Base-by-base conservation (phyloP, 108 stramenopile genomes). In the Chaetoceros tenuissimus region DNA sequence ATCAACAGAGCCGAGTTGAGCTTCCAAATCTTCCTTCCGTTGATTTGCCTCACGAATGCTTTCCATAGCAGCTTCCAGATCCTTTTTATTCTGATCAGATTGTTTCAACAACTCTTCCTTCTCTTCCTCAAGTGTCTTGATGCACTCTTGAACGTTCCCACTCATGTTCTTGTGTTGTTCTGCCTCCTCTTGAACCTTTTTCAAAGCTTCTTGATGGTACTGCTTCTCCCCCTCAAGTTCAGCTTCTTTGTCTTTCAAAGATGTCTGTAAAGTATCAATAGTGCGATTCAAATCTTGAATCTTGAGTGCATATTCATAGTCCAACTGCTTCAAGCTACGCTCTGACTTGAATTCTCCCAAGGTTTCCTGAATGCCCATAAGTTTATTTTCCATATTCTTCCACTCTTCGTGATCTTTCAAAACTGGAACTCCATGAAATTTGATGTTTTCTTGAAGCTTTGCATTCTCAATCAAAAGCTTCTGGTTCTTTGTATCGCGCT, bases 251-350 rank as follows among this genome's bases (percentile, higher is more conserved):
- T 23, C 7, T n/a, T 49, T n/a, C 7, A 49, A n/a, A 49, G 19
- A 7, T 49, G 5, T 40, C 13, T 40, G 34, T 10, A 40, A n/a
- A 7, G 7, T 19, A 7, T 7, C n/a, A 17, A 7, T 49, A 7
- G 3, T 7, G 5, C 21, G 19, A 17, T 49, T 7, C 22, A 64
- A 63, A 0, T 30, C 60, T 55, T 65, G 23, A 16, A 63, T 48
- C 16, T 28, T 16, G 3, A 55, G 8, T 31, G 61, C 67, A 21
- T 72, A 55, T 27, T 68, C 57, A 34, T 61, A 48, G 46, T 80
- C 71, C 1, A 47, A 7, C 1, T 30, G 31, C 1, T 62, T 60
- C 16, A 28, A 44, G 25, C 58, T 50, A 3, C 74, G 55, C 49
- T 64, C 21, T 1, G 31, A n/a, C 34, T 80, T 70, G 21, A 69